These are phyloP conservation scores for Zygotorulaspora chibaensis DNA, from an alignment of 805 yeast species.

Conservation along the genomic window DNA sequence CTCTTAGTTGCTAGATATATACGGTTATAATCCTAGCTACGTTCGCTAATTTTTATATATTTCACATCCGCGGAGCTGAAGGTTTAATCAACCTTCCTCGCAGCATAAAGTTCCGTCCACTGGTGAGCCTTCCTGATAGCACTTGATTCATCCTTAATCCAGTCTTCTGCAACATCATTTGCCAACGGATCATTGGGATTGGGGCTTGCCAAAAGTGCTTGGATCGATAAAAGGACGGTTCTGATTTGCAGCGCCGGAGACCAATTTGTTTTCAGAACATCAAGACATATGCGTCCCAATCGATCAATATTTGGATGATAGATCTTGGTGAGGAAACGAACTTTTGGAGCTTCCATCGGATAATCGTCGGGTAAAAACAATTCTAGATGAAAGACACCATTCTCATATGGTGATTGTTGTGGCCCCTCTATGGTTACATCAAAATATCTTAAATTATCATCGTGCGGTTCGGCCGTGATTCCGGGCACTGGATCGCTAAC, in stretches of 20 bases:
- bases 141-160: conserved; percentile 79
- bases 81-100: conserved; percentile 5
- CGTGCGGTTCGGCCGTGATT: conserved; percentile 87
- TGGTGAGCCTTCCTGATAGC: conserved; percentile 75
- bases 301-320: conserved; percentile 97
- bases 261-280: conserved; percentile 94
- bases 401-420: conserved; percentile 84
- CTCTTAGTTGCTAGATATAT: too few relatives aligned
- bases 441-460: conserved; percentile 88
- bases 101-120: conserved; percentile 41
- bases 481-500: conserved; percentile 96
- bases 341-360: conserved; percentile 97
- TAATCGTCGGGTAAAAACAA: conserved; percentile 92
- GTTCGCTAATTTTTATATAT: too few relatives aligned
- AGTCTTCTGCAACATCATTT: conserved; percentile 94
- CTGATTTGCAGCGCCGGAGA: conserved; percentile 95
- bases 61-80: too few relatives aligned
- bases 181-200: conserved; percentile 98
- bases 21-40: too few relatives aligned
- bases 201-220: conserved; percentile 91
- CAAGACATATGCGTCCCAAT: conserved; percentile 91
- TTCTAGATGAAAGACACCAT: conserved; percentile 75
- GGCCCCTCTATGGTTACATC: conserved; percentile 94
- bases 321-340: conserved; percentile 86
- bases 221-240: conserved; percentile 84